These are phyloP conservation scores for Solanum dulcamara DNA, from an alignment of 257 asterid species.

Conservation along the genomic window DNA sequence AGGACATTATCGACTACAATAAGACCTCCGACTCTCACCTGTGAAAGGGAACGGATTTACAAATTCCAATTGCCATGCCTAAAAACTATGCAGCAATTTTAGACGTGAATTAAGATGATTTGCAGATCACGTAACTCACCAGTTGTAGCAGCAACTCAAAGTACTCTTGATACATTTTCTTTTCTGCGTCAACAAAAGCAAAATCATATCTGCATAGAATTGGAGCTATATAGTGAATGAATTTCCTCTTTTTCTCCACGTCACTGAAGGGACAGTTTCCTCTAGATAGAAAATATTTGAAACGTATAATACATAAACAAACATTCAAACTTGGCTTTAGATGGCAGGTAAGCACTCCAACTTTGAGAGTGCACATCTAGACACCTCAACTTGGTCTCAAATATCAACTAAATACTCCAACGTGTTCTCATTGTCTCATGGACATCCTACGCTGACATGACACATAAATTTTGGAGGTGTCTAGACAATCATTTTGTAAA, in stretches of 20 bases:
- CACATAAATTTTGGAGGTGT: too few relatives aligned
- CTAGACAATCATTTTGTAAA: too few relatives aligned
- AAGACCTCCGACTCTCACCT: conserved; percentile 84
- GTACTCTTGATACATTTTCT: conserved; percentile 80
- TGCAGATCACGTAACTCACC: too few relatives aligned
- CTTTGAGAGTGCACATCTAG: too few relatives aligned
- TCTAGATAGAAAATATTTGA: background rate
- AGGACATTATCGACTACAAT: conserved; percentile 89
- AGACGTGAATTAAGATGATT: too few relatives aligned
- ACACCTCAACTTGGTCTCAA: too few relatives aligned
- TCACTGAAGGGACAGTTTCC: background rate
- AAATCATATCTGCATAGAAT: conserved; percentile 64
- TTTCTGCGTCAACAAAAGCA: conserved; percentile 91
- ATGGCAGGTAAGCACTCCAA: too few relatives aligned
- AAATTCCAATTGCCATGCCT: background rate
- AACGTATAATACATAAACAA: too few relatives aligned
- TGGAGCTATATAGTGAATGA: conserved; percentile 2
- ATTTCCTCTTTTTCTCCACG: background rate
- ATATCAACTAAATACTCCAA: too few relatives aligned
- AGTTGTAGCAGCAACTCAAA: conserved; percentile 78
- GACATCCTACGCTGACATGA: too few relatives aligned
- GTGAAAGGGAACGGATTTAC: background rate
- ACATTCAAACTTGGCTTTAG: too few relatives aligned
- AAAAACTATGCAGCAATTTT: background rate
- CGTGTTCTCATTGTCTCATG: too few relatives aligned